Evolutionary conservation across 768 basidiomycete genomes (phyloP), one percentile per base, ranked within the genome.

Genomic region (Galerina marginata): DNA sequence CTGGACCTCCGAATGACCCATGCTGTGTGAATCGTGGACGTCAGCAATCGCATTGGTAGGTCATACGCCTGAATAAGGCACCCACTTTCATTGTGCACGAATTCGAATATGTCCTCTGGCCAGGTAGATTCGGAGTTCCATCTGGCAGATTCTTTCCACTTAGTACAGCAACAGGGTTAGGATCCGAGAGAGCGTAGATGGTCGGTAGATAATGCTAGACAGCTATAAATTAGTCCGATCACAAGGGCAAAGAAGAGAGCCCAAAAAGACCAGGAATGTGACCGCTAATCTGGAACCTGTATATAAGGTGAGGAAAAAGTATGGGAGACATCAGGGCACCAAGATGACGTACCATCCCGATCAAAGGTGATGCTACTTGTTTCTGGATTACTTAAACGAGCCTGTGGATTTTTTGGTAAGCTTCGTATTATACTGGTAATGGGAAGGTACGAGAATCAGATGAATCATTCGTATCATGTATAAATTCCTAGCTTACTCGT

Each of bases 1-100:
- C 82, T 1, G 81, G 80, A 2, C 86, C 84, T 39, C 92, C 90
- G 63, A 95, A 93, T 5, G 86, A 83, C 3, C 91, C 91, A 60
- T 92, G 89, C 90, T 93, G 58, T 50, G 64, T 11, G 39, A 54
- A 36, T 3, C 5, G 38, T 9, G 23, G 26, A 23, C 16, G 7
- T 25, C 9, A 42, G 37, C 16, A 40, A 23, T 12, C 11, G 15
- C 10, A 23, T 14, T 52, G 2, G 9, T 20, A 25, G 4, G n/a
- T n/a, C 11, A 37, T 58, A n/a, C 9, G 51, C 20, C 20, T 20
- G 20, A 20, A 20, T 20, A 26, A 45, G 29, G 29, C 54, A 49
- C 67, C n/a, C 56, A 87, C 91, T 80, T 93, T 93, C 80, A 90
- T 92, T 1, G 91, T 92, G 60, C 88, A 91, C 0, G 83, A 82